Conservation (phyloP, 768 basidiomycete species). For the Trametes villosa region DNA sequence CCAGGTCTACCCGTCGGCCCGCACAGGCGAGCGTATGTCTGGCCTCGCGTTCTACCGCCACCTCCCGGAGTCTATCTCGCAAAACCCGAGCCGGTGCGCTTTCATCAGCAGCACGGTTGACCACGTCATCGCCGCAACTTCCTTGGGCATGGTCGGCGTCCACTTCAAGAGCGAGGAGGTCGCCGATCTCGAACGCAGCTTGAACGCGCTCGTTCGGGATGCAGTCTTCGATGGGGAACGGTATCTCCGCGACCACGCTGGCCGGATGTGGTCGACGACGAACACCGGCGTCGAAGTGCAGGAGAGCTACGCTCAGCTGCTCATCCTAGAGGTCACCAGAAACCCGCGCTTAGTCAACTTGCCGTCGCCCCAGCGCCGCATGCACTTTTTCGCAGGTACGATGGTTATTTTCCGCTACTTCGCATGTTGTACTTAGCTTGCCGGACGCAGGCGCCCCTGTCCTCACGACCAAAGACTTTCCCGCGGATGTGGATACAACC, state of each 20-base stretch:
- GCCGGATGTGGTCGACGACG: constrained; percentile 49
- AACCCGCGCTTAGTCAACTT: constrained; percentile 46
- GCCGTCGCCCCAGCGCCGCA: constrained; percentile 44
- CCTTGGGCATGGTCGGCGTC: constrained; percentile 57
- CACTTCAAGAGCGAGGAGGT: no score
- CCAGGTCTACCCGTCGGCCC: constrained; percentile 54
- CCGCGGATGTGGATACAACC: constrained; percentile 61
- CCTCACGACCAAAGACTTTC: constrained; percentile 52
- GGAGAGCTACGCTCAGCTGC: constrained; percentile 61
- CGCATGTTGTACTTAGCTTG: background rate
- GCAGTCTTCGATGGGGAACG: constrained; percentile 46
- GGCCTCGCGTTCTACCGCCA: constrained; percentile 55
- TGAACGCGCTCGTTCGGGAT: constrained; percentile 51
- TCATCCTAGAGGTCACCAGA: constrained; percentile 56
- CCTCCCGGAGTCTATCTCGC: constrained; percentile 46
- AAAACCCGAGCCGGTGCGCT: constrained; percentile 49
- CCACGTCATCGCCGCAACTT: constrained; percentile 58
- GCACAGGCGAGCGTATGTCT: constrained; percentile 56
- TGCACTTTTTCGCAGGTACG: constrained; percentile 62
- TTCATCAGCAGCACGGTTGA: constrained; percentile 64
- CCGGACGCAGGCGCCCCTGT: constrained; percentile 35
- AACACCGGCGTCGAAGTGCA: constrained; percentile 42
- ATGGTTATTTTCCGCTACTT: background rate
- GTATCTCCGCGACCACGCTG: constrained; percentile 45
- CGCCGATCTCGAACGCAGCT: constrained; percentile 44